Percentiles rank a stretch among this genome's conserved stretches.
These are phyloP conservation scores for Yarrowia sp. DNA, from an alignment of 805 yeast species.

Conservation along the genomic window DNA sequence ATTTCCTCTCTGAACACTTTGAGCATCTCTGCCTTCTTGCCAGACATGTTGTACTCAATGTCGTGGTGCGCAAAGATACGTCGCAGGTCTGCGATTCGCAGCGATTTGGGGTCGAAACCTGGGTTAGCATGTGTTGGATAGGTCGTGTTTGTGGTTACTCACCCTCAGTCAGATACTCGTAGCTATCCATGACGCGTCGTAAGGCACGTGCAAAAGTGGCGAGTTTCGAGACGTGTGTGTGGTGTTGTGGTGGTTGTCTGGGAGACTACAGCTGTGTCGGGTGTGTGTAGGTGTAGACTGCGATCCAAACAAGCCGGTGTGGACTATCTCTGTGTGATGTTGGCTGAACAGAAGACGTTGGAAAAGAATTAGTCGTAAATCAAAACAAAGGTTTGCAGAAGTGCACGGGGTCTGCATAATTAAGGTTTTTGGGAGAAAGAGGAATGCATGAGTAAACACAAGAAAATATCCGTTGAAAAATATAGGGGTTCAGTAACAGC, in stretches of 20 bases:
- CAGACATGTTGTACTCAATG: constrained; percentile 55
- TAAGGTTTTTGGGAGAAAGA: not conserved
- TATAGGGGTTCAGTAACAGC: not conserved
- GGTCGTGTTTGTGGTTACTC: not conserved
- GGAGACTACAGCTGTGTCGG: not conserved
- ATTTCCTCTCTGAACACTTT: constrained; percentile 57
- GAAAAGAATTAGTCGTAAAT: constrained; percentile 18
- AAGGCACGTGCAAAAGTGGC: not conserved
- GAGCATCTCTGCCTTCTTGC: constrained; percentile 67
- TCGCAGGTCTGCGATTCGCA: constrained; percentile 70
- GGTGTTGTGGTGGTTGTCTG: not conserved
- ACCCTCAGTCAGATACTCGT: constrained; percentile 25
- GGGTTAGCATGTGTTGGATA: constrained; percentile 30
- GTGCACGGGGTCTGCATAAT: constrained; percentile 23
- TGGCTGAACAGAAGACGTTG: not conserved
- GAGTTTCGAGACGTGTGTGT: not conserved
- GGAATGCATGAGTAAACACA: not conserved
- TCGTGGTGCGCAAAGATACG: constrained; percentile 60
- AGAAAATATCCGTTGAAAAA: not conserved
- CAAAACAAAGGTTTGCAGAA: constrained; percentile 23
- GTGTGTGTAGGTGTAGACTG: not conserved
- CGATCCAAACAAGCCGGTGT: not conserved
- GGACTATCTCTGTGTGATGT: not conserved
- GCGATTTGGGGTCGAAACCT: constrained; percentile 65
- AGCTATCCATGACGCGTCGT: constrained; percentile 23